phyloP scores from a whole-genome alignment of 306 rosid genomes.

The Cucurbita ficifolia region DNA sequence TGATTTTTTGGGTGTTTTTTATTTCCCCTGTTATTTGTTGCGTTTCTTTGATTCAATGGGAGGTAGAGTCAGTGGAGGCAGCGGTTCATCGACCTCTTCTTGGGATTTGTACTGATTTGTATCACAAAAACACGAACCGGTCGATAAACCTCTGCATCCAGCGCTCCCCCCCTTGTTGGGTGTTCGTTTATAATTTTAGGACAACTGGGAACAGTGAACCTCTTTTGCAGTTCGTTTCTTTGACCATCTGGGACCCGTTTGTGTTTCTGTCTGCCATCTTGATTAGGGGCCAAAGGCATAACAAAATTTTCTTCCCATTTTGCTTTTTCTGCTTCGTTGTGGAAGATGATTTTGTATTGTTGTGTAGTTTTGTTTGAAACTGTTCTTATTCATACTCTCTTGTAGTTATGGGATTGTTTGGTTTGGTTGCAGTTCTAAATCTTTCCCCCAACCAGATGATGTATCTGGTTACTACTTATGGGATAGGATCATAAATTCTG shows the following conservation, averaged over 20 bases:
- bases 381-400: neutral
- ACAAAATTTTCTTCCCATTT: neutral
- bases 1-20: neutral
- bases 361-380: neutral
- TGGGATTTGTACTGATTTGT: constrained; percentile 41
- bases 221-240: neutral
- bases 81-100: constrained; percentile 99
- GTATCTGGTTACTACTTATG: neutral
- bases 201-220: neutral
- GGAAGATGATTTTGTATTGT: neutral
- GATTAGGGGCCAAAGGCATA: neutral
- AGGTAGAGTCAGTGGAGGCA: constrained; percentile 93
- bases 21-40: neutral
- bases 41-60: neutral
- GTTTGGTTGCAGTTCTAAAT: neutral
- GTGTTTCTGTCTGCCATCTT: neutral
- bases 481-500: neutral
- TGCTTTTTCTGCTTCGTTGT: neutral
- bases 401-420: neutral
- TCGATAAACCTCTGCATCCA: constrained; percentile 99
- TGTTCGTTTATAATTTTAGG: neutral
- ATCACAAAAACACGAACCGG: constrained; percentile 70
- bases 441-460: neutral
- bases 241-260: neutral
- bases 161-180: constrained; percentile 34